These are phyloP conservation scores for Alternaria dauci DNA, from an alignment of 2,329 filamentous ascomycete species.

Conservation along the genomic window DNA sequence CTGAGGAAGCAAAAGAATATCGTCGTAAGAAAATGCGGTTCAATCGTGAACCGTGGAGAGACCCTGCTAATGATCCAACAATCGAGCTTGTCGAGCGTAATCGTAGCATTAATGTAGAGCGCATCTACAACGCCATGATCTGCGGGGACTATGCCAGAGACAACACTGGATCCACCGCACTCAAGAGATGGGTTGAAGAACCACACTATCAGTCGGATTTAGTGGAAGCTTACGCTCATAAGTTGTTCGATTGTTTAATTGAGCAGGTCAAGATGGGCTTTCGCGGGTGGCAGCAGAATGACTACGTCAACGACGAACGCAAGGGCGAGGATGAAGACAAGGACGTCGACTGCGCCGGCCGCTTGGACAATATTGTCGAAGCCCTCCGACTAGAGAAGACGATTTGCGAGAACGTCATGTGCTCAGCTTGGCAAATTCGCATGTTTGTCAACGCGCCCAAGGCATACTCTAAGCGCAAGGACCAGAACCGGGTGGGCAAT, in stretches of 20 bases:
- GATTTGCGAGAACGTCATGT: slow-evolving; percentile 50
- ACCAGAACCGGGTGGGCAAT: slow-evolving; percentile 46
- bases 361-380: slow-evolving; percentile 42
- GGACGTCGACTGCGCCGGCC: slow-evolving; percentile 38
- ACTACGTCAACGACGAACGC: slow-evolving; percentile 47
- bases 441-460: slow-evolving; percentile 51
- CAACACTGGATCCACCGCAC: slow-evolving; percentile 41
- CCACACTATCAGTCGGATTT: slow-evolving; percentile 41
- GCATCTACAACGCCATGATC: slow-evolving; percentile 48
- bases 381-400: slow-evolving; percentile 48
- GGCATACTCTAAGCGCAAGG: slow-evolving; percentile 45
- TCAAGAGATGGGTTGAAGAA: slow-evolving; percentile 45
- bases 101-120: slow-evolving; percentile 31
- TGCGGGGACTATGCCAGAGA: slow-evolving; percentile 41
- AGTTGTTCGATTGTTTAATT: slow-evolving; percentile 45
- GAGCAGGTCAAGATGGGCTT: slow-evolving; percentile 42
- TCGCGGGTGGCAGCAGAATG: slow-evolving; percentile 47
- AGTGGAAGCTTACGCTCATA: slow-evolving; percentile 46
- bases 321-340: slow-evolving; percentile 47
- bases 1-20: slow-evolving; percentile 32
- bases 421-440: slow-evolving; percentile 45
- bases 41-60: slow-evolving; percentile 35
- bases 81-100: slow-evolving; percentile 31
- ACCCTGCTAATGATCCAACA: slow-evolving; percentile 31
- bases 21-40: slow-evolving; percentile 39